Evolutionary conservation across 306 rosid species (phyloP), one percentile per base, ranked within the genome.

Genomic region (Vigna reflexopilosa): DNA sequence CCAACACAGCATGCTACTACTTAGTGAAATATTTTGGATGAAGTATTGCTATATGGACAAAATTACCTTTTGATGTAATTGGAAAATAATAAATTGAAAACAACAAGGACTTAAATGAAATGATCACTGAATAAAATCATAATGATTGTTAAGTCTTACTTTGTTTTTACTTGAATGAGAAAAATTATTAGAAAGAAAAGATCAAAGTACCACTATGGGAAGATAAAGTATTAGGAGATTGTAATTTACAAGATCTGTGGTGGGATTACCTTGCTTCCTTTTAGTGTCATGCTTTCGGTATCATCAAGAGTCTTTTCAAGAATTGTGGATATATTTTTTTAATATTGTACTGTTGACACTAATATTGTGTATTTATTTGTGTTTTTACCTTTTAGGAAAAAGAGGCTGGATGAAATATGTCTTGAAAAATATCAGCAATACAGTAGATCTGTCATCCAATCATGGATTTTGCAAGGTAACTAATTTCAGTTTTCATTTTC

Each of bases 401-500:
- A 55, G 87, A 87, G 96, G 87, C 86, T 95, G 72, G 98, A 95
- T 84, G 98, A 95, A 75, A 47, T 87, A 63, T 95, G 98, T 76
- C 88, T 91, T 28, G 90, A 92, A 81, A 91, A 88, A 52, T 92
- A 80, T 80, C 88, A 92, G 78, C 92, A 95, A 51, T 91, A 91
- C 80, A 92, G 97, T 86, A 88, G 98, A 83, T 89, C 93, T 20
- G 76, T 88, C 67, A 91, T 95, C 40, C 98, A 91, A 64, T 92
- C 98, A 7, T 95, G 98, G 98, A 95, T 92, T 73, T 73, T 92
- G 85, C 98, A 92, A 89, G 98, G 98, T 92, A 77, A 84, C 12
- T 16, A 22, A 32, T 66, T 51, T 80, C 34, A 5, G 1, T 44
- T 70, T 76, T 66, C 44, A 57, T 67, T 77, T n/a, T 24, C 15